Base-by-base conservation (phyloP, 2,329 filamentous ascomycete genomes). In the Blumeria graminis region DNA sequence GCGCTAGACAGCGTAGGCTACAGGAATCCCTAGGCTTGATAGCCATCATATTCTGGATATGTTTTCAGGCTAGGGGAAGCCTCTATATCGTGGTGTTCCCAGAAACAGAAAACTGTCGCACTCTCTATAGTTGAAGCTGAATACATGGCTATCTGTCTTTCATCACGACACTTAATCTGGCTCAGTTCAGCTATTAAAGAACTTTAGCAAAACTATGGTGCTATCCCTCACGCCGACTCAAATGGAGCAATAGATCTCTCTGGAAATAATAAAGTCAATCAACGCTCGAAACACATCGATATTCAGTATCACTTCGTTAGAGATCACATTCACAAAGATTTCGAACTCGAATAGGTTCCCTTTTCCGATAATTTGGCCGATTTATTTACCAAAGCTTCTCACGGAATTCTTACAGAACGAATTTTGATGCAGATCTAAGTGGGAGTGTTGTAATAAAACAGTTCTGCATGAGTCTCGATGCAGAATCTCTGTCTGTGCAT, bases 1-100 rank as follows among this genome's bases (percentile, higher is more conserved):
- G n/a, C n/a, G n/a, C n/a, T n/a, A n/a, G n/a, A n/a, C n/a, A n/a
- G n/a, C n/a, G n/a, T n/a, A n/a, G n/a, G n/a, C n/a, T n/a, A n/a
- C n/a, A n/a, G n/a, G n/a, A n/a, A n/a, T n/a, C n/a, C n/a, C n/a
- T n/a, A n/a, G n/a, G n/a, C n/a, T n/a, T n/a, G n/a, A n/a, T n/a
- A n/a, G n/a, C n/a, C n/a, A n/a, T n/a, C n/a, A n/a, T 52, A 52
- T 52, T 52, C 28, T 36, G 50, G 28, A 52, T 52, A 52, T 6
- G 28, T 52, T 34, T 52, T 52, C n/a, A 35, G 50, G 14, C 50
- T 52, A 52, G 50, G 50, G 50, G 50, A 52, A 52, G 41, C 50
- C 22, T 35, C 50, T 14, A 52, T 52, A 18, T 52, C 50, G 18
- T 52, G 50, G 50, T 52, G 50, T 34, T 52, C 28, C 36, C 50